A percentile compares a stretch with the other conserved stretches of the same genome.
Conservation (phyloP, 2,329 filamentous ascomycete species). For the Fusarium oligoseptatum region DNA sequence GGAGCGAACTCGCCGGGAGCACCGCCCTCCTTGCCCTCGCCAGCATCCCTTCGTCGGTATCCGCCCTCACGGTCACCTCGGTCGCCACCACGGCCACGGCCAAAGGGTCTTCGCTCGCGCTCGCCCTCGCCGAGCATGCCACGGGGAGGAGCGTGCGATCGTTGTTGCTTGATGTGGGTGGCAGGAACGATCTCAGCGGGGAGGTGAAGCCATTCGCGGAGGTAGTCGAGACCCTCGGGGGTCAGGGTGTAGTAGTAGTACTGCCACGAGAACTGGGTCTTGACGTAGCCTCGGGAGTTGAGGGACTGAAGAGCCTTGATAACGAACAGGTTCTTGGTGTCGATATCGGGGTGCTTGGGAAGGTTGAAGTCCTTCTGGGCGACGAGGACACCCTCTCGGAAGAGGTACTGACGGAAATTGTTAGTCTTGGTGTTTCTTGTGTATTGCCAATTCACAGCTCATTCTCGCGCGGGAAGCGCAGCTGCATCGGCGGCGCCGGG, state of each 20-base stretch:
- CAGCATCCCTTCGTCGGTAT: constrained; percentile 91
- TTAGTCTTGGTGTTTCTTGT: constrained; percentile 40
- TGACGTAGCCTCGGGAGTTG: constrained; percentile 97
- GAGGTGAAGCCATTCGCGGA: constrained; percentile 99
- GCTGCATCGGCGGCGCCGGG: constrained; percentile 15
- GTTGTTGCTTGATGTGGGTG: constrained; percentile 99
- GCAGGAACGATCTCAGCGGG: constrained; percentile 99
- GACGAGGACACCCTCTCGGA: constrained; percentile 92
- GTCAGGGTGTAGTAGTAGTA: constrained; percentile 99
- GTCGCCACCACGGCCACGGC: constrained; percentile 80
- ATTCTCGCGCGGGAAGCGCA: neutral
- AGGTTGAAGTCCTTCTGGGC: constrained; percentile 99
- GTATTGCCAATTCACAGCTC: constrained; percentile 36
- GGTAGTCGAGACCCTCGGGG: constrained; percentile 99
- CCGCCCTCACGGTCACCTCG: constrained; percentile 89
- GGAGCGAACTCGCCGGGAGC: constrained; percentile 93
- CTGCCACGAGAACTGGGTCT: constrained; percentile 99
- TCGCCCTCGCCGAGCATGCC: constrained; percentile 95
- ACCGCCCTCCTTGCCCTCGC: constrained; percentile 90
- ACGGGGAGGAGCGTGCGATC: constrained; percentile 96
- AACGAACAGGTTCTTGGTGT: constrained; percentile 99
- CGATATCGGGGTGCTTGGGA: constrained; percentile 96
- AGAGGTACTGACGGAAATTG: constrained; percentile 80
- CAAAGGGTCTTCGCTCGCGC: constrained; percentile 85
- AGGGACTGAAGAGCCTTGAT: constrained; percentile 99